These are phyloP conservation scores for Irpex sp. DNA, from an alignment of 1,284 basidiomycete genomes.

Conservation along the genomic window DNA sequence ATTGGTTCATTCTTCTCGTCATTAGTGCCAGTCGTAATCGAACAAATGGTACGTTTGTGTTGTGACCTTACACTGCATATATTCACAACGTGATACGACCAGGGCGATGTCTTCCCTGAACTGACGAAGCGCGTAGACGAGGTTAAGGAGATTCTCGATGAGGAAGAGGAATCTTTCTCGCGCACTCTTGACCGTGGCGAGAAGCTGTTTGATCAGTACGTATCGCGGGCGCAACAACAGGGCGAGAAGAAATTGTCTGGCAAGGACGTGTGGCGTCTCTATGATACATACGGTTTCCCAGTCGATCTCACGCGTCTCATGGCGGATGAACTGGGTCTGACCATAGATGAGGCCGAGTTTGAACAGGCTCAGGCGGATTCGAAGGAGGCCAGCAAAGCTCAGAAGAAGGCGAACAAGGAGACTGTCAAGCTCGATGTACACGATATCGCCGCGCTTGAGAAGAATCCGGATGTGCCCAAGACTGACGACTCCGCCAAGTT, in stretches of 20 bases:
- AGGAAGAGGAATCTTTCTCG: slow-evolving; percentile 97
- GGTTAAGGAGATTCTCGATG: slow-evolving; percentile 94
- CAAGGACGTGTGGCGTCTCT: slow-evolving; percentile 94
- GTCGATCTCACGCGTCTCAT: slow-evolving; percentile 96
- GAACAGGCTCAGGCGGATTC: slow-evolving; percentile 86
- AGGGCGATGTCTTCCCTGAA: slow-evolving; percentile 93
- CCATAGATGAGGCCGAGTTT: slow-evolving; percentile 87
- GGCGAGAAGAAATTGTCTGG: slow-evolving; percentile 75
- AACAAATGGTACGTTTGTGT: slow-evolving; percentile 68
- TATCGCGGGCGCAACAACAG: slow-evolving; percentile 62
- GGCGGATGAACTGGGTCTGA: slow-evolving; percentile 91
- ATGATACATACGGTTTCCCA: slow-evolving; percentile 99
- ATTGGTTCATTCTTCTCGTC: slow-evolving; percentile 97
- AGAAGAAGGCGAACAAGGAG: slow-evolving; percentile 68
- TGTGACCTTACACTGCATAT: not conserved
- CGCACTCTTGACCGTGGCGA: slow-evolving; percentile 96
- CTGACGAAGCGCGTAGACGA: slow-evolving; percentile 82
- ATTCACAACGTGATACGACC: slow-evolving; percentile 9
- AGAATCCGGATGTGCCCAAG: slow-evolving; percentile 79
- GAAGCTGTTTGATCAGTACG: slow-evolving; percentile 93
- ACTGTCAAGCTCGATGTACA: slow-evolving; percentile 94
- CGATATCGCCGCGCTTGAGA: slow-evolving; percentile 87
- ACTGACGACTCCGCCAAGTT: slow-evolving; percentile 94
- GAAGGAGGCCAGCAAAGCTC: slow-evolving; percentile 88
- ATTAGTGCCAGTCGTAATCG: slow-evolving; percentile 85